Evolutionary conservation across 2,329 filamentous ascomycete species (phyloP).

Genomic region (Penicillium glabrum): DNA sequence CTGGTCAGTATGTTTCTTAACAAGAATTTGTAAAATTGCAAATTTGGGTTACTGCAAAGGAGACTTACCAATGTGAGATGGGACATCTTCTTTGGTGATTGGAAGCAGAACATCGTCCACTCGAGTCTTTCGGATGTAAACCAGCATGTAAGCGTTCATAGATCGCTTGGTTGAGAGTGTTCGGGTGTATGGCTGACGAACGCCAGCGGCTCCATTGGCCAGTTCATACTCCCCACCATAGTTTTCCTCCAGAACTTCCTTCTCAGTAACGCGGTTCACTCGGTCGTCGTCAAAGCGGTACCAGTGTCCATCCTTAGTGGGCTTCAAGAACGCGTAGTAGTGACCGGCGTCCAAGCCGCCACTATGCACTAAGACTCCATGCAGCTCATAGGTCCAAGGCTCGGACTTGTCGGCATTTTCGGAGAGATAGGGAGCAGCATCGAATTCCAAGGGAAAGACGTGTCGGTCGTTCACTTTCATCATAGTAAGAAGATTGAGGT

Average conservation of each 20-base stretch:
- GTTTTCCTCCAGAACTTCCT: slow-evolving; percentile 93
- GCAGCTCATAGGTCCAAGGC: slow-evolving; percentile 86
- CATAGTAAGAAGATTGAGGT: slow-evolving; percentile 93
- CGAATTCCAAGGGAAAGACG: slow-evolving; percentile 51
- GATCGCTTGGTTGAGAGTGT: slow-evolving; percentile 65
- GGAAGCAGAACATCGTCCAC: slow-evolving; percentile 79
- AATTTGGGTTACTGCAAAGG: background rate
- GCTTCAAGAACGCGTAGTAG: slow-evolving; percentile 97
- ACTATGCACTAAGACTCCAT: slow-evolving; percentile 93
- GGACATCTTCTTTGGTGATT: slow-evolving; percentile 75
- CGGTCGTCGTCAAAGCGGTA: slow-evolving; percentile 98
- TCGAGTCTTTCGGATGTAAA: slow-evolving; percentile 87
- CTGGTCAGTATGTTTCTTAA: slow-evolving; percentile 19
- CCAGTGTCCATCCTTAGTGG: slow-evolving; percentile 87
- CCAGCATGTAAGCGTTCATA: slow-evolving; percentile 97
- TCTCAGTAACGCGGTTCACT: slow-evolving; percentile 88
- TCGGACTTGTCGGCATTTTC: slow-evolving; percentile 85
- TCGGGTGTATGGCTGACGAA: slow-evolving; percentile 64
- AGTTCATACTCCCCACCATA: slow-evolving; percentile 82
- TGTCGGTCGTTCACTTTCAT: slow-evolving; percentile 76
- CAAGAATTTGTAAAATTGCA: too few species aligned
- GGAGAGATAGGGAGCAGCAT: slow-evolving; percentile 79
- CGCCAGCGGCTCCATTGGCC: slow-evolving; percentile 56
- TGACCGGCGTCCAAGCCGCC: slow-evolving; percentile 96
- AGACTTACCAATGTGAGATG: slow-evolving; percentile 71